Evolutionary conservation across 495 filamentous ascomycete species (phyloP).

Genomic region (Aspergillus conjunctus): DNA sequence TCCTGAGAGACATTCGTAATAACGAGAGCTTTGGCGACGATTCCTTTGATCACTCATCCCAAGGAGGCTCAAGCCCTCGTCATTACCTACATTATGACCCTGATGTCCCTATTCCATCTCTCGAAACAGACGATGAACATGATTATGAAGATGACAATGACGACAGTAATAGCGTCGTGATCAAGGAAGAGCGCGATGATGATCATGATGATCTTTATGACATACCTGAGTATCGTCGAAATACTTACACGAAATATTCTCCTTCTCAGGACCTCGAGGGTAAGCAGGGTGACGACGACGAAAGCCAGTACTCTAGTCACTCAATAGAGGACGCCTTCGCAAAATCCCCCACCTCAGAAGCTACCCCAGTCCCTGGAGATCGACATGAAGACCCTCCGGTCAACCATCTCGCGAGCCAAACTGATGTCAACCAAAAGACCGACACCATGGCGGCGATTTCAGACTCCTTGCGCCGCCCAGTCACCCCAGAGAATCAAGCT

Average conservation of each 20-base stretch:
- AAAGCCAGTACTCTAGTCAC: constrained; percentile 54
- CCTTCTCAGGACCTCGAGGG: constrained; percentile 47
- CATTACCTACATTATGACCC: constrained; percentile 68
- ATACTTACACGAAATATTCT: constrained; percentile 50
- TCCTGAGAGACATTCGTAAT: constrained; percentile 82
- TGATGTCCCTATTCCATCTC: constrained; percentile 80
- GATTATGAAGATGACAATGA: constrained; percentile 59
- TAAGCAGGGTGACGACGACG: constrained; percentile 42
- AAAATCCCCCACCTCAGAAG: constrained; percentile 14
- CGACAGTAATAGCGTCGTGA: constrained; percentile 63
- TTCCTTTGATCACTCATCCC: constrained; percentile 64
- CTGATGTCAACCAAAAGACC: constrained; percentile 20
- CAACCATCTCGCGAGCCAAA: not conserved
- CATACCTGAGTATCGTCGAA: constrained; percentile 60
- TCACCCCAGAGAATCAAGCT: constrained; percentile 63
- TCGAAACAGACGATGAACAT: constrained; percentile 60
- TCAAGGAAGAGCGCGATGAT: constrained; percentile 61
- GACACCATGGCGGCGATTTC: constrained; percentile 42
- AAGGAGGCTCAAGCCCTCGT: constrained; percentile 55
- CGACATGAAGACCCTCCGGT: not conserved
- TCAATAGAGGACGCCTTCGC: constrained; percentile 32
- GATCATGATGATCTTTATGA: constrained; percentile 67
- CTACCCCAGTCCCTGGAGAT: constrained; percentile 22
- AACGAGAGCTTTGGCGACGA: constrained; percentile 58
- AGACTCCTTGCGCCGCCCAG: constrained; percentile 57